These are phyloP conservation scores for Alternaria hordeiaustralica DNA, from an alignment of 2,329 filamentous ascomycete genomes.

Conservation along the genomic window DNA sequence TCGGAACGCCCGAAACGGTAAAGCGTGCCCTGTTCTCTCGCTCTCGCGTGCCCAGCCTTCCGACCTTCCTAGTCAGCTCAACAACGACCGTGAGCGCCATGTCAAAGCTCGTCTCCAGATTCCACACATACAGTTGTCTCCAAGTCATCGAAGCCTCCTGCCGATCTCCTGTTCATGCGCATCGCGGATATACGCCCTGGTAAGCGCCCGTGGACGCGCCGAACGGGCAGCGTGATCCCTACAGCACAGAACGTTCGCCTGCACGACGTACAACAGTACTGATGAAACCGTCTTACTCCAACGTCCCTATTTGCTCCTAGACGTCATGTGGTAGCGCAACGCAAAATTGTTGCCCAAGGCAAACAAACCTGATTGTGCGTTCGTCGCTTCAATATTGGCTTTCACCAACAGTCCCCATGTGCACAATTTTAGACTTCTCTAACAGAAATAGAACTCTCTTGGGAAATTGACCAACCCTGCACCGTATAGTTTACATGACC, in stretches of 20 bases:
- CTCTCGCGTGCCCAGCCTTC: neutral
- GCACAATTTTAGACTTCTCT: neutral
- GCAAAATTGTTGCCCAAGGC: neutral
- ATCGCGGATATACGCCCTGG: neutral
- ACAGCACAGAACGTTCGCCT: neutral
- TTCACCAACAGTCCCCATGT: neutral
- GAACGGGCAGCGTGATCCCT: neutral
- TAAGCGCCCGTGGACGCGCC: neutral
- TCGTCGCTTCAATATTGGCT: neutral
- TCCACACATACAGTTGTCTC: neutral
- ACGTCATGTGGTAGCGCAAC: neutral
- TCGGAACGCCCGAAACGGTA: neutral
- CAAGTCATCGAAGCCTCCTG: neutral
- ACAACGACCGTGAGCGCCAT: neutral
- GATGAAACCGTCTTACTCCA: neutral
- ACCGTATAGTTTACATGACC: neutral
- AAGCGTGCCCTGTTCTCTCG: neutral
- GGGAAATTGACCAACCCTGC: neutral
- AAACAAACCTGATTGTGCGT: neutral
- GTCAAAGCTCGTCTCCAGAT: neutral
- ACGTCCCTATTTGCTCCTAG: neutral
- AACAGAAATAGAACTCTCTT: neutral
- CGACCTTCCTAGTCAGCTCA: neutral
- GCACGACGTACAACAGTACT: neutral
- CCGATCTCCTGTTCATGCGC: neutral